These are phyloP conservation scores for Zygoascus tannicola DNA, from an alignment of 805 yeast species.

Conservation along the genomic window DNA sequence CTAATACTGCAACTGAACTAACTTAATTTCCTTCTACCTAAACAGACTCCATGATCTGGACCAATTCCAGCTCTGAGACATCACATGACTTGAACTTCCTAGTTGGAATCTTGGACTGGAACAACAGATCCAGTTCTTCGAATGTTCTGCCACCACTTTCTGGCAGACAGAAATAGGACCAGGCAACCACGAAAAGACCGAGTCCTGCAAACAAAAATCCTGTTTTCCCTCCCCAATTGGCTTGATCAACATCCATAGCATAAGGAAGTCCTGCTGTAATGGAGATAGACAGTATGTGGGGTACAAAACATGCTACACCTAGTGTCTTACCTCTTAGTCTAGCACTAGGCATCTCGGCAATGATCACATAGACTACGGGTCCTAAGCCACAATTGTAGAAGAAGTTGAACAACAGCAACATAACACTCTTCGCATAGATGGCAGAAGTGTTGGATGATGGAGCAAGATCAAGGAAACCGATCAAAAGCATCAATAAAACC, in stretches of 20 bases:
- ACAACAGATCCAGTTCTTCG: constrained; percentile 50
- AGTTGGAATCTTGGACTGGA: constrained; percentile 27
- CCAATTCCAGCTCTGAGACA: neutral
- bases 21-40: no score
- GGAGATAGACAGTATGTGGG: constrained; percentile 9
- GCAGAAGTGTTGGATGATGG: neutral
- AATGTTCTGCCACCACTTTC: constrained; percentile 49
- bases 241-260: constrained; percentile 38
- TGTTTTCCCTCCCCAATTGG: constrained; percentile 40
- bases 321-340: constrained; percentile 35
- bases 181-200: constrained; percentile 26
- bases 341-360: constrained; percentile 34
- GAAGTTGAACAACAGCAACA: constrained; percentile 7
- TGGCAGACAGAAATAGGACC: constrained; percentile 46
- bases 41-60: neutral
- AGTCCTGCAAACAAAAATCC: constrained; percentile 38
- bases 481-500: constrained; percentile 2
- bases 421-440: constrained; percentile 5
- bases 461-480: constrained; percentile 7
- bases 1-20: no score
- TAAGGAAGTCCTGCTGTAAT: constrained; percentile 29
- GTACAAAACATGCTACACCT: constrained; percentile 27
- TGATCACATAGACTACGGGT: constrained; percentile 29
- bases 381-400: constrained; percentile 6
- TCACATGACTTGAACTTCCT: constrained; percentile 17